Evolutionary conservation across 495 filamentous ascomycete species (phyloP).

Genomic region (Aspergillus cavernicola): DNA sequence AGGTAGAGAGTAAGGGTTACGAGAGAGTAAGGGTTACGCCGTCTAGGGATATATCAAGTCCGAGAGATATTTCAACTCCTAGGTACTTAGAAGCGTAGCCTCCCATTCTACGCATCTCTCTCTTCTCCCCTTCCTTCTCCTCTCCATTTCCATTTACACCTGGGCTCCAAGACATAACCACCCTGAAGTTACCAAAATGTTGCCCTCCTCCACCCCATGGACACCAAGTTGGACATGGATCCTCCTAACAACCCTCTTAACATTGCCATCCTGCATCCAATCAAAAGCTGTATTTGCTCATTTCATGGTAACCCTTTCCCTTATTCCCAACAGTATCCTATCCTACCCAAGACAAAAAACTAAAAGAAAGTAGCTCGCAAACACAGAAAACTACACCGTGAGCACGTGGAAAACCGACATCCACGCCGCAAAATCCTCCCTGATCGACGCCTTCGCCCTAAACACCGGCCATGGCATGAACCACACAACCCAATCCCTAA

Average conservation of each 20-base stretch:
- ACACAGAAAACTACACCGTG: constrained; percentile 25
- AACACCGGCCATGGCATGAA: constrained; percentile 57
- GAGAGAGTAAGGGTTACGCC: no score
- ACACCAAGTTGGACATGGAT: neutral
- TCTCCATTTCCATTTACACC: no score
- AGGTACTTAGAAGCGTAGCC: no score
- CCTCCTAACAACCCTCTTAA: neutral
- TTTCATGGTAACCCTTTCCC: constrained; percentile 5
- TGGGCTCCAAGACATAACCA: no score
- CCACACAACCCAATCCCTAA: constrained; percentile 42
- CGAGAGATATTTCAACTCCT: no score
- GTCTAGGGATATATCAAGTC: no score
- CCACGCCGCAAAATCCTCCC: constrained; percentile 50
- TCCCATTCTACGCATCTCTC: no score
- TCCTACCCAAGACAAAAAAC: neutral
- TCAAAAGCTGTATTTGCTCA: constrained; percentile 9
- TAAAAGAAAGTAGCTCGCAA: constrained; percentile 19
- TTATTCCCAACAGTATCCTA: neutral
- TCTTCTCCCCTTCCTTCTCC: no score
- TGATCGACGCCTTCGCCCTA: constrained; percentile 71
- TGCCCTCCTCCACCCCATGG: neutral
- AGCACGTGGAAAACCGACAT: constrained; percentile 60
- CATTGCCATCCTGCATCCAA: neutral
- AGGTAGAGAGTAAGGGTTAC: no score
- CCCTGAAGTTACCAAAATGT: no score